Base-by-base conservation (phyloP, 441 rosid genomes). In the Adansonia madagascariensis region DNA sequence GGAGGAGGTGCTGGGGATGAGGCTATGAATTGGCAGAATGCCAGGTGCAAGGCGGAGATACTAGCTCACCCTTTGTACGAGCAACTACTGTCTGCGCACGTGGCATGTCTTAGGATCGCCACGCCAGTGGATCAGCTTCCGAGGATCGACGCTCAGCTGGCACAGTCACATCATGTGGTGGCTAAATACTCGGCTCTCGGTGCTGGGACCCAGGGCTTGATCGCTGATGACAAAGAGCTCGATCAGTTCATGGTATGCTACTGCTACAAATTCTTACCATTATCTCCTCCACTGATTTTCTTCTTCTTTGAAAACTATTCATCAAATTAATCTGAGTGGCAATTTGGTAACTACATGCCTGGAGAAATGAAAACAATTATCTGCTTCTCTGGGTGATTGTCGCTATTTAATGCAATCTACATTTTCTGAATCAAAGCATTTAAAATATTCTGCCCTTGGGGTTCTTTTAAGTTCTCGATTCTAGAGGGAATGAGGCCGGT, bases 111-210 rank as follows among this genome's bases (percentile, higher is more conserved):
- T 77, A 80, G 98, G 79, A 94, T 97, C 79, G 99, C 99, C 0
- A 97, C 99, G 46, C 99, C 98, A 62, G 99, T 97, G 6, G 98
- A 97, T 83, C 99, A 97, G 85, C 74, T 97, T 74, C 99, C 98
- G 39, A 90, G 98, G 82, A 97, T 97, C 70, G 99, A 94, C 73
- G 98, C 98, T 0, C 99, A 97, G 88, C 89, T 97, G 31, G 97
- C 95, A 10, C 97, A 97, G 91, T 97, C 99, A 31, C 98, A 94
- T 85, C 86, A 94, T 49, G 98, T 97, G n/a, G 95, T 94, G 24
- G 85, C 89, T 8, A 97, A 97, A 84, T 97, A 97, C 93, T 93
- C 99, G 3, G 84, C 91, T 56, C 79, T 93, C 59, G 89, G 91
- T n/a, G 86, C 84, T 27, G 89, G 76, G 44, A 73, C 73, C 64